Percentiles rank a stretch among this genome's conserved stretches.
These are phyloP conservation scores for Claviceps capensis DNA, from an alignment of 2,329 filamentous ascomycete genomes.

Conservation along the genomic window DNA sequence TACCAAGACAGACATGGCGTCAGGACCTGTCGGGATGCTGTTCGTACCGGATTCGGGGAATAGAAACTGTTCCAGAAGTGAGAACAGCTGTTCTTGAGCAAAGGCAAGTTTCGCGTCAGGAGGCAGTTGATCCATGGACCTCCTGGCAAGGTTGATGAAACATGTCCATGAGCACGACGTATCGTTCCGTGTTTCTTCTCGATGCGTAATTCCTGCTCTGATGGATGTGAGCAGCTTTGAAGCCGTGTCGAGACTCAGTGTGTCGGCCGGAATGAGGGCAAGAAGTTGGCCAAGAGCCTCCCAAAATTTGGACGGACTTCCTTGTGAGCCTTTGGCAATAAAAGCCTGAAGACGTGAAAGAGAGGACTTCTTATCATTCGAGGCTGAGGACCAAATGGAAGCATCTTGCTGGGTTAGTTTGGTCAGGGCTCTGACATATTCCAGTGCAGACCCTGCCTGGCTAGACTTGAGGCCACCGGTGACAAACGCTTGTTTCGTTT, in stretches of 20 bases:
- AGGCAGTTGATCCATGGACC: slow-evolving; percentile 33
- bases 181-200: slow-evolving; percentile 62
- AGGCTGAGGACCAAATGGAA: slow-evolving; percentile 54
- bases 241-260: slow-evolving; percentile 33
- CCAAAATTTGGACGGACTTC: slow-evolving; percentile 64
- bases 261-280: slow-evolving; percentile 38
- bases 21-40: slow-evolving; percentile 18
- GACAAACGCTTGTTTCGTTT: slow-evolving; percentile 48
- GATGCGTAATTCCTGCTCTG: slow-evolving; percentile 54
- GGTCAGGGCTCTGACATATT: slow-evolving; percentile 54
- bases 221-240: slow-evolving; percentile 52
- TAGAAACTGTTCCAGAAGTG: slow-evolving; percentile 41
- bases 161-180: slow-evolving; percentile 57
- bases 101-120: slow-evolving; percentile 33
- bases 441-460: slow-evolving; percentile 61
- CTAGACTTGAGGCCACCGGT: slow-evolving; percentile 58
- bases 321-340: slow-evolving; percentile 72
- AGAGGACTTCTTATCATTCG: slow-evolving; percentile 37
- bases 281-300: slow-evolving; percentile 49
- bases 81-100: slow-evolving; percentile 35
- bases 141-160: slow-evolving; percentile 53
- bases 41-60: slow-evolving; percentile 27
- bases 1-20: slow-evolving; percentile 26
- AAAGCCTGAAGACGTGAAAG: slow-evolving; percentile 52
- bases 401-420: slow-evolving; percentile 51